Evolutionary conservation across 306 rosid species (phyloP), one percentile per base, ranked within the genome.

Genomic region (Castanea mollissima): DNA sequence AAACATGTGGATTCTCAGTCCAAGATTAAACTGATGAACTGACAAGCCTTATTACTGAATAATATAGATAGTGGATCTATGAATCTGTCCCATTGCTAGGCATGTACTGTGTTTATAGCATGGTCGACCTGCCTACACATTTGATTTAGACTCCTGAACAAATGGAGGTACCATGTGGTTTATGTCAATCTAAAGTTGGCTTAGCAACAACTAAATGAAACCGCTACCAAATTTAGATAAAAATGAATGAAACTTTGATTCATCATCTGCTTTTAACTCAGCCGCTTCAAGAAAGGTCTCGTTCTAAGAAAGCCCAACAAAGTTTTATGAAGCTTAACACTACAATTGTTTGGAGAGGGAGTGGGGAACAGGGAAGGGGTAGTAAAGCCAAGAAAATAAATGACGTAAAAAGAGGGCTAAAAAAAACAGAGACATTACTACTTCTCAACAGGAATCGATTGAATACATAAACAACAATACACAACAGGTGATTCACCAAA

Each of bases 1-100:
- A 4, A 57, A 72, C 73, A 82, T 20, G 55, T 67, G 69, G 21
- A 25, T 65, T 51, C n/a, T 59, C 71, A 71, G 49, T 72, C 72
- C 69, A 62, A 62, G 7, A 5, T 11, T 62, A 15, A 62, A 38
- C 34, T 41, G 35, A 76, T 34, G 56, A n/a, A 49, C 18, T 51
- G 54, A 31, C 8, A 76, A 19, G 52, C 62, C 62, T 27, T 16
- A 6, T 25, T 25, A 59, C n/a, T 54, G 31, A 34, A 4, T 11
- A 59, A 25, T 21, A 34, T 21, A 29, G 6, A 49, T 1, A 23
- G 23, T 27, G 68, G 68, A 62, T 16, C 7, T 2, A 27, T 27
- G 19, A 49, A 27, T 49, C 52, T 64, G 32, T 32, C 34, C 19
- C 41, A 63, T 19, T 76, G 55, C 2, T 2, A 2, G 10, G 4